Base-by-base conservation (phyloP, 2,329 filamentous ascomycete genomes). In the Cladosporium velox region DNA sequence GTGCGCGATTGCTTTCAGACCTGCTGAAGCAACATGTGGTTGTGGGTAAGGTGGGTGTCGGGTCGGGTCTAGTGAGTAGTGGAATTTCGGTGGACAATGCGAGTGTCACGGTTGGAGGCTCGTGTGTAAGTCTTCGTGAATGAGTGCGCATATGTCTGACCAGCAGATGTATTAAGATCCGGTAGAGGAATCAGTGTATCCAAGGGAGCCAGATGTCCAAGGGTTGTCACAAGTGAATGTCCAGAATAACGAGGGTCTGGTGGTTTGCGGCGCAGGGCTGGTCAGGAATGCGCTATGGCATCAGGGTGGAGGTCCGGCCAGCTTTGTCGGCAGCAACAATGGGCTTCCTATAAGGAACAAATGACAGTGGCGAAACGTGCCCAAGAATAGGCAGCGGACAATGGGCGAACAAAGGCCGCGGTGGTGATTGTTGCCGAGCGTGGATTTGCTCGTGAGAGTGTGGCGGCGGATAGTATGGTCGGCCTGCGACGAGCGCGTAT, bases 241-340 rank as follows among this genome's bases (percentile, higher is more conserved):
- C 11, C 15, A 38, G 26, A 47, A 21, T 18, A 57, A 64, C 61
- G 61, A 64, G 30, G 47, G 49, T 54, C 32, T 51, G 32, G 35
- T 47, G 35, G 61, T 57, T 52, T 26, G 24, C 61, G 28, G 51
- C 51, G 61, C 35, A 47, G 30, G 58, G 64, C 55, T 49, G 55
- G 64, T 21, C 38, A 47, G 64, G 64, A 65, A 60, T 65, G 64
- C 64, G 64, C 64, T 59, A 34, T 60, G 24, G 64, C 64, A 65
- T 65, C 26, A 12, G 41, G 15, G 12, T 34, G 28, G 34, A 41
- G 57, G 54, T 51, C 57, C 26, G 49, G 57, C 44, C 58, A 18
- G 41, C 64, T 60, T 65, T 60, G 64, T 65, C 32, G 21, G 41
- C 21, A 47, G 62, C 47, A 52, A 65, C 64, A 65, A 65, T 65